Conservation (phyloP, 2,329 filamentous ascomycete genomes). For the Aspergillus ibericus region DNA sequence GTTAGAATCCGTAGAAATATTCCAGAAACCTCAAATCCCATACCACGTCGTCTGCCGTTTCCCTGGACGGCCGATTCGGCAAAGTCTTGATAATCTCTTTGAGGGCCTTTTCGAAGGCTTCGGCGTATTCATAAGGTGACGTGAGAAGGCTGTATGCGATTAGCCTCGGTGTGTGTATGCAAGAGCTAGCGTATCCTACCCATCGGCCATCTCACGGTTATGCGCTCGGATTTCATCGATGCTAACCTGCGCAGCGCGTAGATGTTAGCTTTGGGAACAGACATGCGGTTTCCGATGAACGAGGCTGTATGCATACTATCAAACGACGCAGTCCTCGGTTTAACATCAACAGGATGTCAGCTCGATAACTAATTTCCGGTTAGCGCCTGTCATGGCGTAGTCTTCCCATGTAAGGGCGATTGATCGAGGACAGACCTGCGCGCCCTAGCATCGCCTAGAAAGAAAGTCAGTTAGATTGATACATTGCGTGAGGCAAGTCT, state of each 20-base stretch:
- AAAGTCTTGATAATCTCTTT: slow-evolving; percentile 84
- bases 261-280: neutral
- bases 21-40: slow-evolving; percentile 11
- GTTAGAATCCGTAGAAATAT: slow-evolving; percentile 11
- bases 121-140: slow-evolving; percentile 81
- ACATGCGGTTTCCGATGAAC: neutral
- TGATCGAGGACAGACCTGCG: slow-evolving; percentile 47
- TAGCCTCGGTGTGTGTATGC: slow-evolving; percentile 9
- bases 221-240: slow-evolving; percentile 91
- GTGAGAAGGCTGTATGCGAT: slow-evolving; percentile 62
- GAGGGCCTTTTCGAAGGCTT: slow-evolving; percentile 86
- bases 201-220: slow-evolving; percentile 76
- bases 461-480: neutral
- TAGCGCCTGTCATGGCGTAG: slow-evolving; percentile 8
- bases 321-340: slow-evolving; percentile 61
- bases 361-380: slow-evolving; percentile 70
- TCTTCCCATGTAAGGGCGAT: neutral
- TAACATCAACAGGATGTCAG: slow-evolving; percentile 79
- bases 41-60: slow-evolving; percentile 73
- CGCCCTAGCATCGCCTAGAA: slow-evolving; percentile 56
- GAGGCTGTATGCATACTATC: slow-evolving; percentile 43
- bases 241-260: slow-evolving; percentile 56
- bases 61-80: slow-evolving; percentile 71
- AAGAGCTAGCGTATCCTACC: slow-evolving; percentile 37
- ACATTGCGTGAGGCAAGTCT: neutral